A percentile compares a stretch with the other conserved stretches of the same genome.
These are phyloP conservation scores for Arachis stenosperma DNA, from an alignment of 306 rosid species.

Conservation along the genomic window DNA sequence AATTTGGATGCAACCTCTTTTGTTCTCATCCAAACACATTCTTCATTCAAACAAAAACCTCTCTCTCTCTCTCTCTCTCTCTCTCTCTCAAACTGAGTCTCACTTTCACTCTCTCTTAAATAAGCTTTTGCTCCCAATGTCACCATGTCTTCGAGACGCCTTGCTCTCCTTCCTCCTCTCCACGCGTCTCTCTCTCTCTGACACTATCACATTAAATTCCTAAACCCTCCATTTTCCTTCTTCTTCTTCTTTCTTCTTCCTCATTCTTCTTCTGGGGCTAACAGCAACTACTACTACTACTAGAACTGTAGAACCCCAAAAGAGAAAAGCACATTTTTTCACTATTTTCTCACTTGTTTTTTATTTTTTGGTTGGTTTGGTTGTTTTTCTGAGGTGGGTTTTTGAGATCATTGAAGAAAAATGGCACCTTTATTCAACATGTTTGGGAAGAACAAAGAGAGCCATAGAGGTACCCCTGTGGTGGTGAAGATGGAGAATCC, in stretches of 20 bases:
- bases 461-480: slow-evolving; percentile 67
- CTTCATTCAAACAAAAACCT: neutral
- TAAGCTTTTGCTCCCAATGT: slow-evolving; percentile 51
- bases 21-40: slow-evolving; percentile 41
- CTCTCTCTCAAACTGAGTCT: neutral
- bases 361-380: neutral
- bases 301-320: neutral
- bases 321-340: neutral
- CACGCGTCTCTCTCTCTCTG: slow-evolving; percentile 64
- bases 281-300: neutral
- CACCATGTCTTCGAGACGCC: slow-evolving; percentile 56
- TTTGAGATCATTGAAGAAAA: slow-evolving; percentile 41
- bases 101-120: neutral
- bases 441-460: slow-evolving; percentile 61
- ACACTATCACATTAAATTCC: slow-evolving; percentile 53
- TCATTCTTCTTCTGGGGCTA: neutral
- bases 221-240: slow-evolving; percentile 30
- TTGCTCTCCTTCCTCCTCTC: slow-evolving; percentile 40
- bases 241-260: neutral
- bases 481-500: slow-evolving; percentile 94
- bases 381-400: slow-evolving; percentile 22
- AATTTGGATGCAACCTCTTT: slow-evolving; percentile 54
- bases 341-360: neutral
- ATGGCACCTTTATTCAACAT: slow-evolving; percentile 70
- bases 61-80: slow-evolving; percentile 4